phyloP scores from a whole-genome alignment of 495 filamentous ascomycete species.

The Neurospora tetraspora region DNA sequence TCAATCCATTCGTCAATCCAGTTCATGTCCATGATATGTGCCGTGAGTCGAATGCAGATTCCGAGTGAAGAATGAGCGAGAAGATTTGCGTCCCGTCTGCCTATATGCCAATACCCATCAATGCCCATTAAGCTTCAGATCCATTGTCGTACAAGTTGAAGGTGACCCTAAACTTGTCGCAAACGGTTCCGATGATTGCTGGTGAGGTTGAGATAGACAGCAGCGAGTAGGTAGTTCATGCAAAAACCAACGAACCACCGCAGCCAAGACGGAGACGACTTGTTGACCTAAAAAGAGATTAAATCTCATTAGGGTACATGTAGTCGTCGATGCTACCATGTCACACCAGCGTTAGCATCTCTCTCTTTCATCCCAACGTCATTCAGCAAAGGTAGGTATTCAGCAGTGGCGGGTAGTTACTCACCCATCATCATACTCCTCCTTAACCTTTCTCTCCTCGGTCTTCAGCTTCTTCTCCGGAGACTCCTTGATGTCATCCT shows the following conservation, averaged over 20 bases:
- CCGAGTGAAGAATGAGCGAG: not conserved
- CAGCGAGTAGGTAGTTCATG: not conserved
- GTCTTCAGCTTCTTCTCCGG: slow-evolving; percentile 6
- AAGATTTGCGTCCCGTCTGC: not conserved
- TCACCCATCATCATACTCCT: slow-evolving; percentile 5
- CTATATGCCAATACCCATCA: not conserved
- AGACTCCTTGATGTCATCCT: slow-evolving; percentile 1
- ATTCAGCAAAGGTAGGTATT: too few species aligned
- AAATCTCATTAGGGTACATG: not conserved
- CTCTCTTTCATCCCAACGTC: too few species aligned
- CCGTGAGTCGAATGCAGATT: not conserved
- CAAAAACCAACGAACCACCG: not conserved
- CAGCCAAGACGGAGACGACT: not conserved
- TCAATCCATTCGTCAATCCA: not conserved
- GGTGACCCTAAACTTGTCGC: not conserved
- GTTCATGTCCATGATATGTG: not conserved
- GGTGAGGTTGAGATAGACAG: not conserved
- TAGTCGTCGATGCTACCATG: not conserved
- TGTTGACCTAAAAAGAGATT: not conserved
- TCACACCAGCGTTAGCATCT: too few species aligned
- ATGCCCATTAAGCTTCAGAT: not conserved
- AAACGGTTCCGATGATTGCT: not conserved
- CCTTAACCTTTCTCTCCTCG: slow-evolving; percentile 3
- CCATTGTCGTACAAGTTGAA: not conserved
- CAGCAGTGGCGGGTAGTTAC: too few species aligned